Base-by-base conservation (phyloP, 1,284 basidiomycete species). In the Trichosporon inkin region DNA sequence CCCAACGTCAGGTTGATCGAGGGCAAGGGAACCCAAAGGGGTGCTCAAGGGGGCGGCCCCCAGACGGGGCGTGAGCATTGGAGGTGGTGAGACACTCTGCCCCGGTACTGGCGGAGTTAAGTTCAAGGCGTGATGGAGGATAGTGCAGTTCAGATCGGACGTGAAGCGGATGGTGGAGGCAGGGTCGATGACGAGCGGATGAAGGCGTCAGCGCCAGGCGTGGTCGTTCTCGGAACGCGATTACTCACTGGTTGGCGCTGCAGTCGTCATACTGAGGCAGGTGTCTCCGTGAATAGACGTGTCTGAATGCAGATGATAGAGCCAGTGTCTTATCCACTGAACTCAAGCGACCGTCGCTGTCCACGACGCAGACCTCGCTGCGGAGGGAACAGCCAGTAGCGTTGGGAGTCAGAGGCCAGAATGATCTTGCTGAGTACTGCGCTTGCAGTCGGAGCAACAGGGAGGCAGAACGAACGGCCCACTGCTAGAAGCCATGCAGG, bases 51-150 rank as follows among this genome's bases (percentile, higher is more conserved):
- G 41, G 39, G 60, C 44, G 16, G 62, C 57, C 10, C 36, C 59
- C 6, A 61, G 47, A 10, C 64, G 56, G 24, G 64, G 64, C 16
- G 64, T 63, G 49, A 65, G 59, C 39, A 36, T 56, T 14, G 62
- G 57, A 22, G 62, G 61, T 24, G 64, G 62, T 17, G 64, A 61
- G 37, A 55, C 56, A 61, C 64, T 62, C 54, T 58, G 62, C 62
- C 65, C 60, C 55, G 62, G 60, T 52, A 62, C 60, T 60, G 62
- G 14, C 36, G 39, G 44, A 14, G 38, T 14, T 36, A 53, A 6
- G 19, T 11, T 8, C 4, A 32, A 16, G 11, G 34, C 11, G 34
- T 53, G 44, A 49, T 49, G 22, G 44, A 49, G 44, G 10, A 32
- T 14, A 19, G 19, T 44, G 32, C n/a, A 44, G 4, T 20, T 35